Base-by-base conservation (phyloP, 1,284 basidiomycete genomes). In the Trichosporon inkin region DNA sequence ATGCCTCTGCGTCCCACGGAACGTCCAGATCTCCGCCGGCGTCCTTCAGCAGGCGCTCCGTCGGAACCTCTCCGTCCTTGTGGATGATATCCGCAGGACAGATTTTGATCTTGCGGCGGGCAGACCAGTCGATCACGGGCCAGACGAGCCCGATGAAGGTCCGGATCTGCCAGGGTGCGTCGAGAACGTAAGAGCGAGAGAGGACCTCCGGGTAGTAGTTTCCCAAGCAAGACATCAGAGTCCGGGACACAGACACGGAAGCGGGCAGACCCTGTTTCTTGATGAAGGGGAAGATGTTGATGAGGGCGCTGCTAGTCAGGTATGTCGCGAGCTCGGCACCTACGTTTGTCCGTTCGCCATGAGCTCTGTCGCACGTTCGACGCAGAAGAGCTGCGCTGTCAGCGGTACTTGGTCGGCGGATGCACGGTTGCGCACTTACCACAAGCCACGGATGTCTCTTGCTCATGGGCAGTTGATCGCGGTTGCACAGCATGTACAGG, bases 81-180 rank as follows among this genome's bases (percentile, higher is more conserved):
- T 68, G 55, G 17, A 67, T 32, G 40, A 64, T 61, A 36, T 60
- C 54, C 13, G 62, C 66, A 7, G 56, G 54, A 16, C 55, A 65
- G 35, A 72, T 68, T 24, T 58, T 62, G 54, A 71, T 68, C 51
- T 74, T 74, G 47, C 59, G 72, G n/a, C 61, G 62, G 1, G 71
- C 63, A 16, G 51, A 53, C 51, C 44, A 49, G 57, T 76, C 74
- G 60, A 75, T 68, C 44, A 76, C 73, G n/a, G 71, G 71, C 68
- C 71, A 73, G 65, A 73, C 68, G 35, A 72, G 65, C 55, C 71
- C 71, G 54, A 76, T 62, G 55, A 76, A 74, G 11, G 62, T 55
- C 41, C 66, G 67, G 44, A 73, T 66, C 10, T 71, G 56, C 73
- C 72, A 75, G 3, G 72, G 72, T 35, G 72, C 65, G 47, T 71